Conservation (phyloP, 331 rosid genomes). For the Rosa hybrid region DNA sequence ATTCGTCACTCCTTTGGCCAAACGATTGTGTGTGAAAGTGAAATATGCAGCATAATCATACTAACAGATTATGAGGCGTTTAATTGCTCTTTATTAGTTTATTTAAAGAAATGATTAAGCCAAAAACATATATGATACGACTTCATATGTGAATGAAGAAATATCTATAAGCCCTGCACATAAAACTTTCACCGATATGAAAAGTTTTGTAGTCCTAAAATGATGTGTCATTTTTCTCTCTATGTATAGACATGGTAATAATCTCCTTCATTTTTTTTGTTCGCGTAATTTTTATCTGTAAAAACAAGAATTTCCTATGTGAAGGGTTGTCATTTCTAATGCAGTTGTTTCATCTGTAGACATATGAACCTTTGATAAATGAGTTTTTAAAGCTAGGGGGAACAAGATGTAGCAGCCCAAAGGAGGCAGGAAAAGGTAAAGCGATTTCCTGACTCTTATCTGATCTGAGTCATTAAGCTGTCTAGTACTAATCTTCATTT, state of each 20-base stretch:
- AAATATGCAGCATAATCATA: neutral
- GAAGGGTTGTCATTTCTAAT: neutral
- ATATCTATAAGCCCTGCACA: neutral
- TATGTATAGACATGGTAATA: neutral
- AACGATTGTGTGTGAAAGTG: neutral
- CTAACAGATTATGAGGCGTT: neutral
- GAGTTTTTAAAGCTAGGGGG: conserved; percentile 72
- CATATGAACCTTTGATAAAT: conserved; percentile 39
- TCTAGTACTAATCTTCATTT: neutral
- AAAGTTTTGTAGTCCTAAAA: neutral
- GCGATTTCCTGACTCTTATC: conserved; percentile 19
- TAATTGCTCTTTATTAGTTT: neutral
- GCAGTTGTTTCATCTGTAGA: conserved; percentile 41
- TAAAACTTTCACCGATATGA: neutral
- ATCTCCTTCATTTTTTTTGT: neutral
- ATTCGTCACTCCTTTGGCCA: neutral
- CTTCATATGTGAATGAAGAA: neutral
- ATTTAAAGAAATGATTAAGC: neutral
- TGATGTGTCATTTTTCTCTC: neutral
- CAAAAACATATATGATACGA: neutral
- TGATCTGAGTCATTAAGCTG: neutral
- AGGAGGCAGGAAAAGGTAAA: conserved; percentile 77
- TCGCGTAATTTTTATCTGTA: neutral
- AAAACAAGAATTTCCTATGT: neutral
- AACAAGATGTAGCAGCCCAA: conserved; percentile 53